These are phyloP conservation scores for Pseudognaphalium luteoalbum DNA, from an alignment of 129 eudicot species.

Conservation along the genomic window DNA sequence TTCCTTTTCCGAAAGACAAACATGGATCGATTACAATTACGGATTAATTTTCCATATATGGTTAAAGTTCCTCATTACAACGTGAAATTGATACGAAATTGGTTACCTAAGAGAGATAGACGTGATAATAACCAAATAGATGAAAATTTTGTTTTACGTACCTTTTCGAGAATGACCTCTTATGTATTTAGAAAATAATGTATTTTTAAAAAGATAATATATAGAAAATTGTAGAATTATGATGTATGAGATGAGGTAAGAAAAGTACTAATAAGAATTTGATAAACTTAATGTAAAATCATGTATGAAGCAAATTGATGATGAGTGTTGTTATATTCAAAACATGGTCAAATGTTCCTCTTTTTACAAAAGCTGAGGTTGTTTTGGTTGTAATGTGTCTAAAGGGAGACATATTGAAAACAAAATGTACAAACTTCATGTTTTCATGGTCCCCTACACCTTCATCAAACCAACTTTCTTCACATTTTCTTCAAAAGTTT, in stretches of 20 bases:
- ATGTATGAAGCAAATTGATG: slow-evolving; percentile 18
- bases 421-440: slow-evolving; percentile 35
- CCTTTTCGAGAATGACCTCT: not conserved
- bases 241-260: slow-evolving; percentile 17
- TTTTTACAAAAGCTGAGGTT: slow-evolving; percentile 36
- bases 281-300: slow-evolving; percentile 17
- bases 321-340: slow-evolving; percentile 29
- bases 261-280: not conserved
- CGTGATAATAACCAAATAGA: too few relatives aligned
- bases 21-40: too few relatives aligned
- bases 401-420: slow-evolving; percentile 41
- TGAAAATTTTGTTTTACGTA: too few relatives aligned
- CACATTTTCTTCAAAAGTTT: slow-evolving; percentile 1
- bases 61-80: too few relatives aligned
- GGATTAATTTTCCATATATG: too few relatives aligned
- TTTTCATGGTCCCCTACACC: slow-evolving; percentile 32
- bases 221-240: slow-evolving; percentile 11
- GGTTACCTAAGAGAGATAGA: too few relatives aligned
- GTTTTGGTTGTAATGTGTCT: slow-evolving; percentile 42
- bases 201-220: too few relatives aligned
- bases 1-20: too few relatives aligned
- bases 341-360: slow-evolving; percentile 35
- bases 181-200: not conserved
- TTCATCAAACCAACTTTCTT: not conserved
- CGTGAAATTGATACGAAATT: too few relatives aligned